Percentiles rank a stretch among this genome's conserved stretches.
Evolutionary conservation across 1,139 yeast species (phyloP).

Genomic region (Suhomyces terraborum): DNA sequence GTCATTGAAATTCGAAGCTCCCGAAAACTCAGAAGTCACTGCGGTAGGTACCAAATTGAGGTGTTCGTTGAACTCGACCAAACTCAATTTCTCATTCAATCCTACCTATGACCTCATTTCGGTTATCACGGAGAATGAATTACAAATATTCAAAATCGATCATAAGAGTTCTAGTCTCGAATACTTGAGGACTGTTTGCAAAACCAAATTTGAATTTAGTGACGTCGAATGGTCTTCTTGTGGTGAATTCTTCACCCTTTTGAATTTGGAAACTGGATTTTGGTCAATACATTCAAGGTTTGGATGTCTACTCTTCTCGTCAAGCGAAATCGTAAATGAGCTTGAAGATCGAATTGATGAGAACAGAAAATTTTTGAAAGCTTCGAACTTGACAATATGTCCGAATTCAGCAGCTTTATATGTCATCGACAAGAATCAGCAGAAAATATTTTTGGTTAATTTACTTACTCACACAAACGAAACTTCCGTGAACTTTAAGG

Average conservation of each 20-base stretch:
- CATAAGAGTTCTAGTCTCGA: slow-evolving; percentile 13
- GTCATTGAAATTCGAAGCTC: slow-evolving; percentile 24
- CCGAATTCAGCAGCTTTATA: slow-evolving; percentile 32
- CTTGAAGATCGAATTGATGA: slow-evolving; percentile 22
- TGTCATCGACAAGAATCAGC: slow-evolving; percentile 23
- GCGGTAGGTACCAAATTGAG: slow-evolving; percentile 9
- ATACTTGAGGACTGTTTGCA: slow-evolving; percentile 17
- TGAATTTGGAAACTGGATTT: slow-evolving; percentile 24
- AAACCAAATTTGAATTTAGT: slow-evolving; percentile 8
- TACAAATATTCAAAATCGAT: slow-evolving; percentile 21
- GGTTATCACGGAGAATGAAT: slow-evolving; percentile 14
- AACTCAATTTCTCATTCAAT: slow-evolving; percentile 23
- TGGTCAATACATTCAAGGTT: slow-evolving; percentile 43
- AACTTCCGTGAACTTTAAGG: slow-evolving; percentile 24
- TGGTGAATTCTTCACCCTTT: slow-evolving; percentile 36
- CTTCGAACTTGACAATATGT: slow-evolving; percentile 26
- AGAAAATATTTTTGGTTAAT: slow-evolving; percentile 26
- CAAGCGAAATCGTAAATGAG: slow-evolving; percentile 29
- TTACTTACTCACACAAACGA: slow-evolving; percentile 23
- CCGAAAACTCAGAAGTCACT: slow-evolving; percentile 6
- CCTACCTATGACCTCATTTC: slow-evolving; percentile 30
- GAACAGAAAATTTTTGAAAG: slow-evolving; percentile 26
- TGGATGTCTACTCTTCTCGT: slow-evolving; percentile 36
- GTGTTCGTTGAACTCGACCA: background rate
- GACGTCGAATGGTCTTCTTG: slow-evolving; percentile 36